These are phyloP conservation scores for Erigeron philadelphicus DNA, from an alignment of 140 eudicot genomes.

Conservation along the genomic window DNA sequence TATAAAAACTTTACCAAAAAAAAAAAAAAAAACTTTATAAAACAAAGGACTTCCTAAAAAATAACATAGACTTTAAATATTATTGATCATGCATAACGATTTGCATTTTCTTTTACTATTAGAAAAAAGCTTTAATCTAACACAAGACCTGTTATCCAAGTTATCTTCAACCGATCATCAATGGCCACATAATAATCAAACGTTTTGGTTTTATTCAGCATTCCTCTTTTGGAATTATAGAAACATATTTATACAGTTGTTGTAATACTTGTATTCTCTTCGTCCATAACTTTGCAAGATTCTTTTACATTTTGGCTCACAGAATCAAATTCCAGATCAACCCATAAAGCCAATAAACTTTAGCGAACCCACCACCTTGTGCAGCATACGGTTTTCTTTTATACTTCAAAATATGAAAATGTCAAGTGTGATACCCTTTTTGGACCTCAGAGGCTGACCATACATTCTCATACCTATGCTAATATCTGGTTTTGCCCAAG, in stretches of 20 bases:
- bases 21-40: too few species aligned
- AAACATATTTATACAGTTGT: background rate
- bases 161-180: background rate
- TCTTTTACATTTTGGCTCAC: background rate
- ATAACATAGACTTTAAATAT: too few species aligned
- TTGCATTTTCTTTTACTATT: too few species aligned
- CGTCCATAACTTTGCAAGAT: background rate
- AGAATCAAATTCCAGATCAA: background rate
- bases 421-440: background rate
- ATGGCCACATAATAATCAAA: background rate
- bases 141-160: too few species aligned
- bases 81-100: too few species aligned
- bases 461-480: too few species aligned
- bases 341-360: background rate
- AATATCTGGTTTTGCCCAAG: too few species aligned
- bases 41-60: too few species aligned
- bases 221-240: slow-evolving; percentile 4
- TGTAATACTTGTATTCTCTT: slow-evolving; percentile 11
- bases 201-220: background rate
- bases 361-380: background rate
- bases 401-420: background rate
- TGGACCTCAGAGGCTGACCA: background rate
- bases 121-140: too few species aligned
- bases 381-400: background rate
- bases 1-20: too few species aligned